phyloP scores from a whole-genome alignment of 2,329 filamentous ascomycete genomes.

The Hypomyces rosellus region DNA sequence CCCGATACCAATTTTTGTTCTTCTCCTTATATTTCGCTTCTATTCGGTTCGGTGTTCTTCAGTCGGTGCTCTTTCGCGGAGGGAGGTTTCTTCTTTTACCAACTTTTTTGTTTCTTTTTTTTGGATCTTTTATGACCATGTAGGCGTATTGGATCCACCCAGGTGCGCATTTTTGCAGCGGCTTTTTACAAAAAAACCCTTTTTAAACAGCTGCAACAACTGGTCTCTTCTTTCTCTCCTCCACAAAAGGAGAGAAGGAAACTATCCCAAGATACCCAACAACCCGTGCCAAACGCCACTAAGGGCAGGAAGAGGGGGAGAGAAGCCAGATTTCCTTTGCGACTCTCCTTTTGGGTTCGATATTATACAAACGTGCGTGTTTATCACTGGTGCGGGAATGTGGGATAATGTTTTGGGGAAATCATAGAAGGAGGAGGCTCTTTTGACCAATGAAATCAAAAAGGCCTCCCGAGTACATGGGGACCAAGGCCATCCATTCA shows the following conservation, averaged over 20 bases:
- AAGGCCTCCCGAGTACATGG: too few species aligned
- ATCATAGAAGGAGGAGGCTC: background rate
- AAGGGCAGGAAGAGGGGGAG: background rate
- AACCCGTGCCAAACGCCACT: background rate
- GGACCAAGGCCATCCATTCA: too few species aligned
- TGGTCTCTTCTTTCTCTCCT: background rate
- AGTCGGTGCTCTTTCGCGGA: constrained; percentile 1
- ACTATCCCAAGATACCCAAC: too few species aligned
- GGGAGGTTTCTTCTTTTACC: constrained; percentile 6
- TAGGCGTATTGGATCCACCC: constrained; percentile 4
- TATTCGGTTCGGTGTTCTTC: constrained; percentile 10
- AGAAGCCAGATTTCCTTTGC: background rate
- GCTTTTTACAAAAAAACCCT: constrained; percentile 4
- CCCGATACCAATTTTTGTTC: constrained; percentile 11
- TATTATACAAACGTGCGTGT: background rate
- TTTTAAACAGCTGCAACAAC: background rate
- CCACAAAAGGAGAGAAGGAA: background rate
- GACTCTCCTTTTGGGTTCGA: background rate
- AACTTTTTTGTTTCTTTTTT: constrained; percentile 3
- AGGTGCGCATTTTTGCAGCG: constrained; percentile 19
- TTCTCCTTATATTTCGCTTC: constrained; percentile 2
- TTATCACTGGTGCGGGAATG: background rate
- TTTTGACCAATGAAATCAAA: too few species aligned
- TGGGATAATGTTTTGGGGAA: background rate
- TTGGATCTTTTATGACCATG: constrained; percentile 6